These are phyloP conservation scores for Geranium rotundifolium DNA, from an alignment of 345 rosid genomes.

Conservation along the genomic window DNA sequence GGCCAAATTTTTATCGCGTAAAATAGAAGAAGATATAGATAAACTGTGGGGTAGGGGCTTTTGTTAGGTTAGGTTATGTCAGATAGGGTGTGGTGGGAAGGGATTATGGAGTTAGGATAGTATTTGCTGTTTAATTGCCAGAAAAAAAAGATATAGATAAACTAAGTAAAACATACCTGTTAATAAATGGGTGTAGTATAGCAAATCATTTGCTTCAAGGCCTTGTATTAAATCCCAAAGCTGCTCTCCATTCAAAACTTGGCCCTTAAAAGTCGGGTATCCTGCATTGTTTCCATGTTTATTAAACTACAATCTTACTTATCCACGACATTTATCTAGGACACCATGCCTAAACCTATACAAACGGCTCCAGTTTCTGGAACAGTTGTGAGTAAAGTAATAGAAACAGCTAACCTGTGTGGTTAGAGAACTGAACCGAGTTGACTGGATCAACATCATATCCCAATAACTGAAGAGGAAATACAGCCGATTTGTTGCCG, in stretches of 20 bases:
- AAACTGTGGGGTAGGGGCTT: not conserved
- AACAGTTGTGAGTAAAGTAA: slow-evolving; percentile 17
- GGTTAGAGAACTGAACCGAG: slow-evolving; percentile 97
- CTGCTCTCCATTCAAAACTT: slow-evolving; percentile 82
- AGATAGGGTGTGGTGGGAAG: no score
- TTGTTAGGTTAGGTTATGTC: no score
- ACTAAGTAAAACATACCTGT: slow-evolving; percentile 45
- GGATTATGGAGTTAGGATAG: no score
- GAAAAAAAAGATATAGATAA: not conserved
- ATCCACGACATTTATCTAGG: not conserved
- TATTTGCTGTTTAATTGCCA: not conserved
- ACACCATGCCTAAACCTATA: slow-evolving; percentile 20
- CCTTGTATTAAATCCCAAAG: slow-evolving; percentile 85
- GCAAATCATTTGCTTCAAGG: slow-evolving; percentile 68
- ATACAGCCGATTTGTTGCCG: slow-evolving; percentile 94
- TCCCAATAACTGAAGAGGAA: slow-evolving; percentile 89
- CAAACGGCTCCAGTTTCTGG: slow-evolving; percentile 27
- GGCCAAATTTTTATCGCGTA: no score
- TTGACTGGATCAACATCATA: slow-evolving; percentile 94
- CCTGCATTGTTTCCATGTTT: slow-evolving; percentile 34
- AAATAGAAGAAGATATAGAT: not conserved
- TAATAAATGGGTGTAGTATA: slow-evolving; percentile 81
- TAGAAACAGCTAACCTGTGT: slow-evolving; percentile 66
- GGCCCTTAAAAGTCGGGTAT: slow-evolving; percentile 91
- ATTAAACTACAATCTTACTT: not conserved